Evolutionary conservation across 73 alveolate species (phyloP), one percentile per base, ranked within the genome.

Genomic region (Paraurostyla sp.): DNA sequence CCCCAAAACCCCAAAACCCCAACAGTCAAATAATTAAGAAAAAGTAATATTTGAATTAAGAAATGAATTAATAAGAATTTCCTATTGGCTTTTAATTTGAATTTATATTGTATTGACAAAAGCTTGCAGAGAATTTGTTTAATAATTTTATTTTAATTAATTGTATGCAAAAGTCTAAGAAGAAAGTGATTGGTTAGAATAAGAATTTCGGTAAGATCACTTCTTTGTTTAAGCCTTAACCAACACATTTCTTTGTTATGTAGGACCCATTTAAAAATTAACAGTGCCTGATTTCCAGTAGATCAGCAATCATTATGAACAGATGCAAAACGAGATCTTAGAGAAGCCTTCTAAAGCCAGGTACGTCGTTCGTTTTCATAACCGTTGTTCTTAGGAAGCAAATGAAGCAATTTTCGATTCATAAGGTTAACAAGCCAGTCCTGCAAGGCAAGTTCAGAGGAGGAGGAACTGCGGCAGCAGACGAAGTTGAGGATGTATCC

Each of bases 321-420:
- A 86, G 63, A 46, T 73, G 89, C 54, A 86, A 62, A 54, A 73
- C 58, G 85, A 75, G 33, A 80, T 80, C 27, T 41, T 86, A 43
- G 93, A 86, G 80, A 86, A 86, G 68, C 93, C 93, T 15, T 48
- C 87, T 20, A 50, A 68, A 85, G 88, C 87, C 48, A 85, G 82
- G 93, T 85, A 85, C 9, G 59, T 0, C 16, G 6, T 32, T 29
- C 38, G 27, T 9, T 27, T 69, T 30, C 78, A 58, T 81, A 73
- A 51, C 69, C 54, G 52, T 50, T 33, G 45, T 32, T 6, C 16
- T 48, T 33, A 57, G 89, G 38, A 68, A 42, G 73, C 86, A 75
- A 46, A 86, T 86, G 93, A 86, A 58, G 76, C 62, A 57, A 33
- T 86, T 86, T 76, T 73, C 88, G 45, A 86, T 86, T 35, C 91